Percentiles rank a stretch among this genome's conserved stretches.
These are phyloP conservation scores for Clavispora santaluciae DNA, from an alignment of 805 yeast species.

Conservation along the genomic window DNA sequence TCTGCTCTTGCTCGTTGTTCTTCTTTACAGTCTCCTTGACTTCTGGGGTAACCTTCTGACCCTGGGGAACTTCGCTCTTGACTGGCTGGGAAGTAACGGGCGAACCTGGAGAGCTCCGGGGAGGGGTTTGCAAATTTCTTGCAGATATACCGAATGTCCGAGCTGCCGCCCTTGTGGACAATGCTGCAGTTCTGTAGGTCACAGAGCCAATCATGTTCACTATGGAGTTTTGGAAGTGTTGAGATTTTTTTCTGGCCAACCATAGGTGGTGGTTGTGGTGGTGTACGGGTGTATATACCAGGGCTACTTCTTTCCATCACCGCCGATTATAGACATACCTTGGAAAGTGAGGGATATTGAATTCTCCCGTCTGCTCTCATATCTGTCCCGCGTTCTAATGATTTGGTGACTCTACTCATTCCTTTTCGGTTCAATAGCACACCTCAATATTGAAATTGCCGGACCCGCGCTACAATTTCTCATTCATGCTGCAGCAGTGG, in stretches of 20 bases:
- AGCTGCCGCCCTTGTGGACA: not conserved
- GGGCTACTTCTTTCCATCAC: no score
- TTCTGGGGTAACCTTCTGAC: constrained; percentile 7
- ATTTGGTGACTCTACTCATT: no score
- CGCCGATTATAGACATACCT: no score
- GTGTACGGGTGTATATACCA: constrained; percentile 5
- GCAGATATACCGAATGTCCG: constrained; percentile 10
- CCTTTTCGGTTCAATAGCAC: no score
- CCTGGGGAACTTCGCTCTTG: constrained; percentile 6
- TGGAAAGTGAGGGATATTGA: no score
- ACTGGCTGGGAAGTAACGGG: constrained; percentile 16
- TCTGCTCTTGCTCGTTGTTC: constrained; percentile 10
- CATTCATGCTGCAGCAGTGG: constrained; percentile 2
- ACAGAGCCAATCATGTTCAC: constrained; percentile 10
- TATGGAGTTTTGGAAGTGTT: not conserved
- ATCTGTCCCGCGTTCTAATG: no score
- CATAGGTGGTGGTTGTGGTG: constrained; percentile 1
- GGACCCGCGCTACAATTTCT: no score
- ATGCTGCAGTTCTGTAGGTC: constrained; percentile 4
- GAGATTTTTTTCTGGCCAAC: constrained; percentile 3
- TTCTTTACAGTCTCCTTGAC: constrained; percentile 17
- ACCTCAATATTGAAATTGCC: no score
- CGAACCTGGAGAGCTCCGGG: constrained; percentile 9
- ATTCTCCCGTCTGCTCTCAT: no score
- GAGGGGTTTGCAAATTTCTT: constrained; percentile 7